phyloP scores from a whole-genome alignment of 2,329 filamentous ascomycete species.

The Cytospora schulzeri region DNA sequence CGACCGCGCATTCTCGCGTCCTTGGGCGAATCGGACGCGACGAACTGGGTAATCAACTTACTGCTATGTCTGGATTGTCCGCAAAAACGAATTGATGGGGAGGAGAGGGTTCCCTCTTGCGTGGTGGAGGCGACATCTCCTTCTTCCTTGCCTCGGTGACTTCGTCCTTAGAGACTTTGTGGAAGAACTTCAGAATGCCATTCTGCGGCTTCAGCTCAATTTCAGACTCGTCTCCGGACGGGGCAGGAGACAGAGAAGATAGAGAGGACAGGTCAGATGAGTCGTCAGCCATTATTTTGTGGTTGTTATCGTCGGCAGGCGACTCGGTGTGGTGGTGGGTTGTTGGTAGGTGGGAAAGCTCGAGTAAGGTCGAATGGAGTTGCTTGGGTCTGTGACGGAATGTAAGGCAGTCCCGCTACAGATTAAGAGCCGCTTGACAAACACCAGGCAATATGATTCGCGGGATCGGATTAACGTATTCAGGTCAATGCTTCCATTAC shows the following conservation, averaged over 20 bases:
- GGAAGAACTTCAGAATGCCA: conserved; percentile 70
- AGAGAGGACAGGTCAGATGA: conserved; percentile 64
- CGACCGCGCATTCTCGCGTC: conserved; percentile 59
- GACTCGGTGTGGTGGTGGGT: conserved; percentile 28
- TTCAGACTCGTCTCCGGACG: conserved; percentile 57
- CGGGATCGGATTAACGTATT: conserved; percentile 19
- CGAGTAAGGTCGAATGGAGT: conserved; percentile 18
- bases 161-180: conserved; percentile 53
- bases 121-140: conserved; percentile 65
- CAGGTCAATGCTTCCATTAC: conserved; percentile 13
- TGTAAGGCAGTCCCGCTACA: conserved; percentile 20
- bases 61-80: conserved; percentile 89
- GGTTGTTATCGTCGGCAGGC: conserved; percentile 14
- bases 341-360: conserved; percentile 33
- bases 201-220: conserved; percentile 53
- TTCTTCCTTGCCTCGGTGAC: conserved; percentile 45
- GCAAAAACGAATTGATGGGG: conserved; percentile 87
- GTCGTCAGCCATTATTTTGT: conserved; percentile 58
- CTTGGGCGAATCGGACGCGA: conserved; percentile 42
- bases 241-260: conserved; percentile 48
- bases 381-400: conserved; percentile 18
- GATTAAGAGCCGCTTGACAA: conserved; percentile 20
- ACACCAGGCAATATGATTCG: conserved; percentile 22
- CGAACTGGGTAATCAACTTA: conserved; percentile 57
- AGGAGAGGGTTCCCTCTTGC: conserved; percentile 83